These are phyloP conservation scores for Solanum chiquidenum DNA, from an alignment of 257 asterid genomes.

Conservation along the genomic window DNA sequence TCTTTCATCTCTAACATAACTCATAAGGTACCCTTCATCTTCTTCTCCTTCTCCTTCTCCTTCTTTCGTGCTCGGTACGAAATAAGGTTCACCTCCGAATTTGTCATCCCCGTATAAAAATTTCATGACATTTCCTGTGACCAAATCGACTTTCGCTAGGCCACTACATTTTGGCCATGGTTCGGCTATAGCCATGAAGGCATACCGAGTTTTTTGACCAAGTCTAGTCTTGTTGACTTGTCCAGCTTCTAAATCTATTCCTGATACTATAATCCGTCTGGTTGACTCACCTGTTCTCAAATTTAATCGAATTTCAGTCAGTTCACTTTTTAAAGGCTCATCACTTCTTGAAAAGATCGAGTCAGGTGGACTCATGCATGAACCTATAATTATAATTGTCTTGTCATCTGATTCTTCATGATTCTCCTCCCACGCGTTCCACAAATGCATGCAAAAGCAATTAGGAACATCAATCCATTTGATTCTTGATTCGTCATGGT, in stretches of 20 bases:
- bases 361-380: constrained; percentile 41
- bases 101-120: constrained; percentile 20
- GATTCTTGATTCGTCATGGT: constrained; percentile 19
- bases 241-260: constrained; percentile 43
- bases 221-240: constrained; percentile 25
- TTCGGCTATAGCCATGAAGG: constrained; percentile 48
- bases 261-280: constrained; percentile 24
- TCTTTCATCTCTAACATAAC: constrained; percentile 43
- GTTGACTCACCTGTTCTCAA: constrained; percentile 21
- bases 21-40: constrained; percentile 36
- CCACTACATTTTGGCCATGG: constrained; percentile 71
- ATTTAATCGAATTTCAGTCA: constrained; percentile 31
- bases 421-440: constrained; percentile 66
- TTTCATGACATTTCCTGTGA: constrained; percentile 23
- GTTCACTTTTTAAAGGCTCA: constrained; percentile 2
- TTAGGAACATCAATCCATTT: constrained; percentile 44
- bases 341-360: constrained; percentile 20
- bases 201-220: constrained; percentile 26
- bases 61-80: constrained; percentile 6
- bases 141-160: constrained; percentile 44
- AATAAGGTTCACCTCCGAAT: constrained; percentile 50
- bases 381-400: constrained; percentile 21
- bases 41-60: constrained; percentile 10
- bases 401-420: constrained; percentile 8
- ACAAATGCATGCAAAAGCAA: constrained; percentile 46